A percentile compares a stretch with the other conserved stretches of the same genome.
Evolutionary conservation across 2,329 filamentous ascomycete genomes (phyloP).

Genomic region (Chaetomium sp.): DNA sequence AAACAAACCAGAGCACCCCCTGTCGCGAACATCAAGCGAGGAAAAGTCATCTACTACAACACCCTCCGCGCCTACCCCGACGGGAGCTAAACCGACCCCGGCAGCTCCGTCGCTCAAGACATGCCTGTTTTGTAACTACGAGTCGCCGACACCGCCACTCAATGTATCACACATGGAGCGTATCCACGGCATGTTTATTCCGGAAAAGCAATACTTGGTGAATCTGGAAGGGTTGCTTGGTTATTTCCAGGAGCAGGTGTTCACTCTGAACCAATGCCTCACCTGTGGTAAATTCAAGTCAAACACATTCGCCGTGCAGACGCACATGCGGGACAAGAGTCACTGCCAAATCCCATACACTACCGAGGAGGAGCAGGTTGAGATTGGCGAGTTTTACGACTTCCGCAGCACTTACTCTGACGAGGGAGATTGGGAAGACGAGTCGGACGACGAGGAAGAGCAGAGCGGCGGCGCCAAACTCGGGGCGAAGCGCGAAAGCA

Average conservation of each 20-base stretch:
- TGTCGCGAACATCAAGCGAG: constrained; percentile 43
- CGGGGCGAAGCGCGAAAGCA: constrained; percentile 59
- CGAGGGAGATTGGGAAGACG: constrained; percentile 63
- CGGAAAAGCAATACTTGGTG: constrained; percentile 80
- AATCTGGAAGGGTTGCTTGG: constrained; percentile 79
- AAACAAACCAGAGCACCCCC: constrained; percentile 51
- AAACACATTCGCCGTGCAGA: constrained; percentile 79
- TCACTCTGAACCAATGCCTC: constrained; percentile 79
- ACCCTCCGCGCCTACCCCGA: constrained; percentile 32
- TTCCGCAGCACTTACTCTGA: constrained; percentile 96
- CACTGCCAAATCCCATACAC: constrained; percentile 97
- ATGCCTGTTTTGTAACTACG: constrained; percentile 92
- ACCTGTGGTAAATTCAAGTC: constrained; percentile 83
- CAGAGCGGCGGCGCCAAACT: constrained; percentile 69
- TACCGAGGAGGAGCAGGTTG: constrained; percentile 84
- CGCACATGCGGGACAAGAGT: constrained; percentile 94
- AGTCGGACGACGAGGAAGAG: constrained; percentile 50
- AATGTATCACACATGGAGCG: constrained; percentile 89
- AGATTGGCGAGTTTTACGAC: constrained; percentile 96
- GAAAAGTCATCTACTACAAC: constrained; percentile 36
- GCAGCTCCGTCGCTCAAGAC: constrained; percentile 50
- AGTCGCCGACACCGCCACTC: constrained; percentile 72
- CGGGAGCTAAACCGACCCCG: constrained; percentile 39
- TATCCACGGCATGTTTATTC: constrained; percentile 93
- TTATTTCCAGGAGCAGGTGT: constrained; percentile 78